phyloP scores from a whole-genome alignment of 2,329 filamentous ascomycete species.

The Fusarium coicis region DNA sequence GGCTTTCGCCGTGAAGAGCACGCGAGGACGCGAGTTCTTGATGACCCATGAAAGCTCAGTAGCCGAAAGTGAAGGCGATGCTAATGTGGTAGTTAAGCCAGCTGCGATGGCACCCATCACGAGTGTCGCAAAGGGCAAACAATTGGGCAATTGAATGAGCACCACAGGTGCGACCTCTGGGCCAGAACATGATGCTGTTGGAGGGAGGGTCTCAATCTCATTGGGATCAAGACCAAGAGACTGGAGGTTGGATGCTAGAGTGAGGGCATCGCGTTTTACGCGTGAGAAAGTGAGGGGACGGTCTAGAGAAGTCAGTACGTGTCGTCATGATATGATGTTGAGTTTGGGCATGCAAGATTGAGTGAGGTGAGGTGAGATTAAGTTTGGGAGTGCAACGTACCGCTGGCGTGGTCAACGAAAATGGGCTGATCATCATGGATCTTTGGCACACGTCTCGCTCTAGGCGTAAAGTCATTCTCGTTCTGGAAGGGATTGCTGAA shows the following conservation, averaged over 20 bases:
- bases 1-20: conserved; percentile 50
- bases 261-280: conserved; percentile 49
- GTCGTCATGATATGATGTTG: background rate
- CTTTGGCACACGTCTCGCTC: conserved; percentile 45
- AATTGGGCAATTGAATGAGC: conserved; percentile 56
- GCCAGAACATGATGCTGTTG: conserved; percentile 51
- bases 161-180: conserved; percentile 56
- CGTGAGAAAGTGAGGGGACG: conserved; percentile 50
- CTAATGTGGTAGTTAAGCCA: conserved; percentile 54
- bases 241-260: conserved; percentile 50
- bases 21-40: conserved; percentile 52
- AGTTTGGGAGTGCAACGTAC: conserved; percentile 40
- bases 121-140: conserved; percentile 51
- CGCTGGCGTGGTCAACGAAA: conserved; percentile 54
- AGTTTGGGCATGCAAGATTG: background rate
- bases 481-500: conserved; percentile 52
- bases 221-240: conserved; percentile 51
- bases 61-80: conserved; percentile 53
- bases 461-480: conserved; percentile 45
- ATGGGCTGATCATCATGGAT: conserved; percentile 49
- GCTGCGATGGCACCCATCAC: conserved; percentile 53
- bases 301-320: conserved; percentile 41
- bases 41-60: conserved; percentile 55
- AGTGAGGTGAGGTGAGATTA: background rate
- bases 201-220: conserved; percentile 49